phyloP scores from a whole-genome alignment of 2,329 filamentous ascomycete species.

The Penicillium rolfsii region DNA sequence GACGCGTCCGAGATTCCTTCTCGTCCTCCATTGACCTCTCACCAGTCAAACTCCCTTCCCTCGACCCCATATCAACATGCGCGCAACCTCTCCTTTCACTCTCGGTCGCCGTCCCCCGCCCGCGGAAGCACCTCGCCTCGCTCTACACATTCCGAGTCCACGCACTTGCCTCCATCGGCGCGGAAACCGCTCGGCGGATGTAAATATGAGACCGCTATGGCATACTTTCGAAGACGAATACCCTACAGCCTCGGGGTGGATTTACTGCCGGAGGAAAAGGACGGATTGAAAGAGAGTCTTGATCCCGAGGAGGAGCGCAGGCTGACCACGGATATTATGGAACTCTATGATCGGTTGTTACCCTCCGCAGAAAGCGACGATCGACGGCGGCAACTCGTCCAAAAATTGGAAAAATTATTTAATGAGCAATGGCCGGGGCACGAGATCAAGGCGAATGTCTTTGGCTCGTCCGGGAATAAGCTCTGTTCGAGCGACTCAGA shows the following conservation, averaged over 20 bases:
- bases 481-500: slow-evolving; percentile 95
- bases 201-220: slow-evolving; percentile 85
- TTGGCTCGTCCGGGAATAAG: slow-evolving; percentile 96
- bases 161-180: slow-evolving; percentile 70
- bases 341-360: slow-evolving; percentile 81
- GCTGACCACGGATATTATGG: slow-evolving; percentile 79
- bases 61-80: slow-evolving; percentile 91
- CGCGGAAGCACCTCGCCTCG: slow-evolving; percentile 80
- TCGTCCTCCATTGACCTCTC: slow-evolving; percentile 58
- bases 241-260: slow-evolving; percentile 89
- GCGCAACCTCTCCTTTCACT: slow-evolving; percentile 78
- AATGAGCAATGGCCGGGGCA: slow-evolving; percentile 90
- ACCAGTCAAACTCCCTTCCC: slow-evolving; percentile 85
- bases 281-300: slow-evolving; percentile 71
- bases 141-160: slow-evolving; percentile 88
- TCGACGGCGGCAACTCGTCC: slow-evolving; percentile 74
- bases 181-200: slow-evolving; percentile 71
- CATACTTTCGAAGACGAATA: slow-evolving; percentile 81
- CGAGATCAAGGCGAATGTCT: slow-evolving; percentile 87
- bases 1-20: slow-evolving; percentile 43
- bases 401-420: slow-evolving; percentile 84
- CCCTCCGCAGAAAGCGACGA: slow-evolving; percentile 79
- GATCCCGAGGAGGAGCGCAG: slow-evolving; percentile 73
- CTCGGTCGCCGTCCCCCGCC: slow-evolving; percentile 78
- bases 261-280: slow-evolving; percentile 68